These are phyloP conservation scores for Moesziomyces sp. DNA, from an alignment of 1,284 basidiomycete genomes.

Conservation along the genomic window DNA sequence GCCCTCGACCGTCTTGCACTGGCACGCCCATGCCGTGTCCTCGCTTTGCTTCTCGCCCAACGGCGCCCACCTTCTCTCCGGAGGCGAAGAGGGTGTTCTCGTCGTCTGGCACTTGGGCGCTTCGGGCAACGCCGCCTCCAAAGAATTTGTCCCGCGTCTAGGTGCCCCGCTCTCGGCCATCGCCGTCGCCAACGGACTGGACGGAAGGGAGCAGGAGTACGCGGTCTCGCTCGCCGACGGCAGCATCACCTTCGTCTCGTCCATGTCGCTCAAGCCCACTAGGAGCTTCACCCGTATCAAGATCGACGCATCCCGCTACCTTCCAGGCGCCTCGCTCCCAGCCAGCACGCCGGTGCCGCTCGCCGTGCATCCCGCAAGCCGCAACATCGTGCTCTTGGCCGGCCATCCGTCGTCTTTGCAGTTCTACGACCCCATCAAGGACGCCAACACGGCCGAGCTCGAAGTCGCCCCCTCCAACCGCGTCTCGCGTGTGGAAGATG, in stretches of 20 bases:
- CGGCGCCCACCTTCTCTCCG: conserved; percentile 91
- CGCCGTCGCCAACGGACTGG: conserved; percentile 73
- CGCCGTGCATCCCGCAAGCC: conserved; percentile 57
- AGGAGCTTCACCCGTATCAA: conserved; percentile 82
- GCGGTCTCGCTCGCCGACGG: conserved; percentile 85
- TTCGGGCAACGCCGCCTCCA: conserved; percentile 49
- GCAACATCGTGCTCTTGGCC: conserved; percentile 78
- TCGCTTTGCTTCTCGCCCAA: conserved; percentile 88
- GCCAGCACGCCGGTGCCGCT: conserved; percentile 46
- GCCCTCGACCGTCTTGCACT: conserved; percentile 88
- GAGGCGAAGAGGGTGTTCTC: conserved; percentile 93
- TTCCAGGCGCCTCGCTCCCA: conserved; percentile 23
- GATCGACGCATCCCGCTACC: conserved; percentile 68
- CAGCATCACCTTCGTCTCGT: conserved; percentile 80
- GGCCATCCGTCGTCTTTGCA: conserved; percentile 95
- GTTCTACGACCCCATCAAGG: conserved; percentile 81
- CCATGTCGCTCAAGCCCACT: conserved; percentile 78
- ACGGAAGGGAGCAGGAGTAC: conserved; percentile 80
- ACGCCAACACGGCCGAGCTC: conserved; percentile 82
- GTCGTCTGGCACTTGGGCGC: conserved; percentile 84
- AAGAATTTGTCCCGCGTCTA: conserved; percentile 84
- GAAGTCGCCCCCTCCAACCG: conserved; percentile 94
- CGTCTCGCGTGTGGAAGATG: conserved; percentile 84
- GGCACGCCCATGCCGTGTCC: conserved; percentile 96
- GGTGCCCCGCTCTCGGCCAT: conserved; percentile 80